Evolutionary conservation across 1,139 yeast species (phyloP).

Genomic region (Geotrichum macrosporum): DNA sequence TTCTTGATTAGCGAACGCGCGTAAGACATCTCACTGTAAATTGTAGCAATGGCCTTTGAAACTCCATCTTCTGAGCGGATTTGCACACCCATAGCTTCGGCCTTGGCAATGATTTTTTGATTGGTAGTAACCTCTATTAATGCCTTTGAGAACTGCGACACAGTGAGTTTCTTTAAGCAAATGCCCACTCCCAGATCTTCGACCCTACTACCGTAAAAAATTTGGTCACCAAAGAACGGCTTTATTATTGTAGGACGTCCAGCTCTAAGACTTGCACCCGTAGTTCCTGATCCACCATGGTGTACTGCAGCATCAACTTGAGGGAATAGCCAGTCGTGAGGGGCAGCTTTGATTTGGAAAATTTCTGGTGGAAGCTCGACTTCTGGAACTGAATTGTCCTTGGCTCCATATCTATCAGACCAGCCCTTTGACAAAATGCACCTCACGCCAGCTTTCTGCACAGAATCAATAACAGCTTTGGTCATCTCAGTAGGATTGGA

Average conservation of each 20-base stretch:
- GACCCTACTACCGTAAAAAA: conserved; percentile 79
- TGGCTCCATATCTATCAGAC: conserved; percentile 63
- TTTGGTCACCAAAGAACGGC: conserved; percentile 96
- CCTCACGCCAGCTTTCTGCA: conserved; percentile 69
- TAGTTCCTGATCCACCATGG: conserved; percentile 97
- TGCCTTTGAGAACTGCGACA: conserved; percentile 60
- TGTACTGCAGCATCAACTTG: conserved; percentile 90
- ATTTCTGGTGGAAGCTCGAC: conserved; percentile 64
- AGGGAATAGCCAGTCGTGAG: conserved; percentile 94
- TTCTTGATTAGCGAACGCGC: conserved; percentile 41
- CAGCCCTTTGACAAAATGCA: conserved; percentile 92
- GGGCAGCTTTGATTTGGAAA: conserved; percentile 65
- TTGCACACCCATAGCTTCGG: conserved; percentile 55
- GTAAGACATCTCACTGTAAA: conserved; percentile 76
- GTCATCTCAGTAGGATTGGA: conserved; percentile 75
- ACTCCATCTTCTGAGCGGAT: conserved; percentile 78
- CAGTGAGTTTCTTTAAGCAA: conserved; percentile 61
- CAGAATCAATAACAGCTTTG: conserved; percentile 72
- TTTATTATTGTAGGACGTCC: conserved; percentile 88
- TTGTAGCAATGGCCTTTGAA: conserved; percentile 62
- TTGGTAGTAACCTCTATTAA: conserved; percentile 64
- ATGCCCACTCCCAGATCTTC: conserved; percentile 91
- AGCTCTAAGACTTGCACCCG: conserved; percentile 83
- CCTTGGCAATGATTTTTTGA: conserved; percentile 60
- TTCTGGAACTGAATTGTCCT: conserved; percentile 45